These are phyloP conservation scores for Phialemonium atrogriseum DNA, from an alignment of 2,329 filamentous ascomycete genomes.

Conservation along the genomic window DNA sequence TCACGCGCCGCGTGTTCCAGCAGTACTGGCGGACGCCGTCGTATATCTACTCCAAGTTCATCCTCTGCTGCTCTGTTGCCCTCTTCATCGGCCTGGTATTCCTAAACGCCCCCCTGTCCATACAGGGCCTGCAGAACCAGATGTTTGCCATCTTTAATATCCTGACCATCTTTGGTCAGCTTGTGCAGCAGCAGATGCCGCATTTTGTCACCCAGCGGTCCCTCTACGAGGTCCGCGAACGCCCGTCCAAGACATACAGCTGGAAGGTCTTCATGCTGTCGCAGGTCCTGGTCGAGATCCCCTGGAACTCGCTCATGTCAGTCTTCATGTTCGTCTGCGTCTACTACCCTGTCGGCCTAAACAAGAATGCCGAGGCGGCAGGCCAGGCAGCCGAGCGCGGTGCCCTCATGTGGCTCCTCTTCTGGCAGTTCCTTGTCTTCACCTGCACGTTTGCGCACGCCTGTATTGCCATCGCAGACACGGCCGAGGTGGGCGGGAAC, in stretches of 20 bases:
- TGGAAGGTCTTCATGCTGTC: conserved; percentile 62
- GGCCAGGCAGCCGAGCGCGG: conserved; percentile 46
- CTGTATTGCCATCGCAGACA: conserved; percentile 54
- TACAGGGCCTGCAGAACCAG: conserved; percentile 63
- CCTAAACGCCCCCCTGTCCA: conserved; percentile 48
- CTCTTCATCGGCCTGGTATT: conserved; percentile 67
- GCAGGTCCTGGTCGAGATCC: conserved; percentile 61
- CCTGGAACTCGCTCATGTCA: conserved; percentile 59
- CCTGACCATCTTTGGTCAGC: conserved; percentile 58
- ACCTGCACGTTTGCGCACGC: conserved; percentile 59
- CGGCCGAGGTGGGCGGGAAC: conserved; percentile 59
- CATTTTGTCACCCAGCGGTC: conserved; percentile 61
- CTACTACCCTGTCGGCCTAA: conserved; percentile 63
- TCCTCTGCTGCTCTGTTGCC: too few species aligned
- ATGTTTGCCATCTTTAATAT: conserved; percentile 66
- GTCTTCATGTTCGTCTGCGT: conserved; percentile 59
- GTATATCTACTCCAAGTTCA: conserved; percentile 65
- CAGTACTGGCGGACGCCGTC: conserved; percentile 72
- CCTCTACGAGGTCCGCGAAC: conserved; percentile 62
- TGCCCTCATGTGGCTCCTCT: conserved; percentile 58
- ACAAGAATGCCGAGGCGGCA: conserved; percentile 46
- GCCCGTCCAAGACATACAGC: conserved; percentile 60
- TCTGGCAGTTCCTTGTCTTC: conserved; percentile 58
- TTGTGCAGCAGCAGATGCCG: conserved; percentile 61
- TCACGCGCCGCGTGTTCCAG: conserved; percentile 58